Evolutionary conservation across 805 yeast genomes (phyloP), one percentile per base, ranked within the genome.

Genomic region (Nakazawaea anatomiae): DNA sequence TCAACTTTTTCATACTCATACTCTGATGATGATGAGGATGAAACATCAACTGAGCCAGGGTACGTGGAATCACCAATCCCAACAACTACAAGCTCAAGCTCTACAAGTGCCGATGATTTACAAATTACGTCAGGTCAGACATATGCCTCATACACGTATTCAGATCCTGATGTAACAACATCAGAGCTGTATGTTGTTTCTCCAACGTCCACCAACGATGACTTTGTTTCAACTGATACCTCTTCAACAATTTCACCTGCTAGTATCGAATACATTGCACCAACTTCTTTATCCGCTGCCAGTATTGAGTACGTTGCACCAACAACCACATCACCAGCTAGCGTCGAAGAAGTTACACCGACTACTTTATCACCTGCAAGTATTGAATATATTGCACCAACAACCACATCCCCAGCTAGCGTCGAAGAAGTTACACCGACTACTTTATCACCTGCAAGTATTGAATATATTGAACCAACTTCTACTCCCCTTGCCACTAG

Each of bases 1-100:
- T 6, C 47, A 8, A 44, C 32, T 12, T 38, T 14, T 5, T 14
- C 30, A 25, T 40, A 40, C 31, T 40, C 31, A 27, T 40, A 40
- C n/a, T 40, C 43, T 25, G 47, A 44, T 8, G 40, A 45, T 29
- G 48, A 45, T 27, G 42, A 36, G 25, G 42, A 38, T 9, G 42
- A 45, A 10, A 32, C 41, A 10, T 8, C 48, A 36, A 27, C 42
- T 12, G 11, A 39, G 10, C 32, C 27, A 8, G 30, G 34, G 9
- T 45, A 36, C 14, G 48, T 11, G 11, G 48, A 39, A 30, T n/a
- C 48, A 14, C 8, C 38, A 31, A 39, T 34, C 30, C n/a, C 30
- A n/a, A 25, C 44, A n/a, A 25, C 46, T 8, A 12, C 48, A n/a
- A 41, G 47, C 31, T 27, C 53, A 34, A 18, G 25, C 25, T 10